Base-by-base conservation (phyloP, 352 stramenopile species). In the Halophytophthora polymorphica region DNA sequence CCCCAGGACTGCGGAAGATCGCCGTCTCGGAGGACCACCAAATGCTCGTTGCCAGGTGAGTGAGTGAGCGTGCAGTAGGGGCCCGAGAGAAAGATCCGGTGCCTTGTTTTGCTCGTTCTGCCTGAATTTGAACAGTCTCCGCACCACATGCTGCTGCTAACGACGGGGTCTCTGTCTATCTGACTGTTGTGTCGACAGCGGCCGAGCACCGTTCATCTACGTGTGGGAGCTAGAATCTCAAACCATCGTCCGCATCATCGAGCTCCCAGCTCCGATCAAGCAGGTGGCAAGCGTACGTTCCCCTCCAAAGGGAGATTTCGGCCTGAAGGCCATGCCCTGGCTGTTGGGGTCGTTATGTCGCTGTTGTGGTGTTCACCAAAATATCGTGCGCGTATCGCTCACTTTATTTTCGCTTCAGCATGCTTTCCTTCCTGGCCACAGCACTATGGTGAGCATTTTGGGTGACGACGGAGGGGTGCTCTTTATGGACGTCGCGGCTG, bases 211-310 rank as follows among this genome's bases (percentile, higher is more conserved):
- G n/a, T 88, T 80, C 53, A 73, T 94, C 39, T 94, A 91, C 18
- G 77, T 92, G 37, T 92, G 84, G 81, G 77, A 83, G 23, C 85
- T 94, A 38, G 75, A 94, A 45, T 83, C 81, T 3, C 81, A 94
- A 56, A 89, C 74, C 18, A 88, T 94, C 43, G 78, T 89, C 50
- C 79, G 84, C 3, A 90, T 94, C 39, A 94, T 94, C 35, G 81
- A 94, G 43, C 64, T 94, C 10, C 79, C 84, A n/a, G 31, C 62
- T 2, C 79, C 79, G 11, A 83, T 92, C 34, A 75, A 86, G 41
- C 61, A 82, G 48, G 77, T 91, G 28, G 28, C 77, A 23, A 78
- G 52, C 28, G 81, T 94, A 63, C 46, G 71, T 69, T 1, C 0
- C 2, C 2, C 8, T 34, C 17, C 33, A 1, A 8, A 43, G 31